Conservation (phyloP, 805 yeast species). For the Teunomyces kruisii region DNA sequence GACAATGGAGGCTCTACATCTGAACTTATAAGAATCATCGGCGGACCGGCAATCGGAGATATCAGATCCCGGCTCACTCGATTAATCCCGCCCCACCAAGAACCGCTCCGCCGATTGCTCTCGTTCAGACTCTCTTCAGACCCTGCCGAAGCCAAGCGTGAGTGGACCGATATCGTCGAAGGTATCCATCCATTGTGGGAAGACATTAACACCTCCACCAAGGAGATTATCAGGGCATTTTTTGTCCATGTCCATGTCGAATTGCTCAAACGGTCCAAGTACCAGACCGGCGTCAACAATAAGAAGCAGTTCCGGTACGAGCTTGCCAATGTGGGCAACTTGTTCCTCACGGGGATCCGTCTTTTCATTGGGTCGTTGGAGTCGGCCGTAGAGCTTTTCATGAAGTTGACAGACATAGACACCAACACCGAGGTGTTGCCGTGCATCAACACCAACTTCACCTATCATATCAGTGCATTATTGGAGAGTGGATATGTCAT, state of each 20-base stretch:
- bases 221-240: slow-evolving; percentile 75
- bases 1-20: slow-evolving; percentile 97
- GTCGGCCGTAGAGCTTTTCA: slow-evolving; percentile 74
- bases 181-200: slow-evolving; percentile 75
- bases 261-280: slow-evolving; percentile 63
- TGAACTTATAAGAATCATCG: slow-evolving; percentile 79
- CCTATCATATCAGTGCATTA: slow-evolving; percentile 81
- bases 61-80: slow-evolving; percentile 77
- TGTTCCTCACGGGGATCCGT: slow-evolving; percentile 79
- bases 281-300: slow-evolving; percentile 21
- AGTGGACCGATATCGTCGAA: slow-evolving; percentile 79
- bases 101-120: slow-evolving; percentile 31
- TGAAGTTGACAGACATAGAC: slow-evolving; percentile 63
- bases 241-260: slow-evolving; percentile 79
- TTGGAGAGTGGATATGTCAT: slow-evolving; percentile 68
- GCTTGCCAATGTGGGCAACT: slow-evolving; percentile 80
- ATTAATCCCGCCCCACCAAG: slow-evolving; percentile 57
- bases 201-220: slow-evolving; percentile 54
- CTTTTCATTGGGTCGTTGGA: slow-evolving; percentile 82
- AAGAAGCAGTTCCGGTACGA: slow-evolving; percentile 66
- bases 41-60: slow-evolving; percentile 97
- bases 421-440: slow-evolving; percentile 62
- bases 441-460: slow-evolving; percentile 79
- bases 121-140: slow-evolving; percentile 51
- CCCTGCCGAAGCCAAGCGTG: slow-evolving; percentile 52